Evolutionary conservation across 192 early-diverging fungal species (phyloP), one percentile per base, ranked within the genome.

Genomic region (Umbelopsis sp.): DNA sequence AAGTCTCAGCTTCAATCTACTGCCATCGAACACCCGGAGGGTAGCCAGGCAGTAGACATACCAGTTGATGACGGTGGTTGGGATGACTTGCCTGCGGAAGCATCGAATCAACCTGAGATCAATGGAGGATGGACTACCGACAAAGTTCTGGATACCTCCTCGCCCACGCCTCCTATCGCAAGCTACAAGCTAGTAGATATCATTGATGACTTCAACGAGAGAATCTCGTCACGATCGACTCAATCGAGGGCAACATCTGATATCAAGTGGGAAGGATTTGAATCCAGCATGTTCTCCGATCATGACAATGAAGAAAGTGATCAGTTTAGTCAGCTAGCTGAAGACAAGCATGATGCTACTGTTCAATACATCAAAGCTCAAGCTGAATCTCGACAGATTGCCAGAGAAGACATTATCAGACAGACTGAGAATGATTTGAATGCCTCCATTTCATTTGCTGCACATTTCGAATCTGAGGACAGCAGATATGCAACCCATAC

Each of bases 361-460:
- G 55, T 61, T 15, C 27, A 61, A 35, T 61, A 61, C 15, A 61
- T 61, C 18, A 61, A 61, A 30, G 55, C 55, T 2, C 55, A 61
- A 61, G 55, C 55, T 35, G 55, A 61, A 35, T 35, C 27, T 61
- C 27, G 55, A 37, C 55, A 61, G 30, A 61, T 16, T 12, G 25
- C 55, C 0, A 25, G 55, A 2, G 18, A 61, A 25, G 55, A 61
- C 30, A 30, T 61, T 4, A 61, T 61, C 0, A 25, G 55, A 61
- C 55, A 61, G n/a, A 35, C 27, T 2, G 55, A 61, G 35, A 61
- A 16, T 16, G 55, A 61, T 61, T 35, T 61, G 55, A 61, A 33
- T 33, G 27, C 53, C 16, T 15, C 11, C 13, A 13, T 4, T 18
- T 25, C 27, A 3, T 27, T 30, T 61, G 13, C 16, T 61, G 27